phyloP scores from a whole-genome alignment of 345 rosid genomes.

The Populus ilicifolia region DNA sequence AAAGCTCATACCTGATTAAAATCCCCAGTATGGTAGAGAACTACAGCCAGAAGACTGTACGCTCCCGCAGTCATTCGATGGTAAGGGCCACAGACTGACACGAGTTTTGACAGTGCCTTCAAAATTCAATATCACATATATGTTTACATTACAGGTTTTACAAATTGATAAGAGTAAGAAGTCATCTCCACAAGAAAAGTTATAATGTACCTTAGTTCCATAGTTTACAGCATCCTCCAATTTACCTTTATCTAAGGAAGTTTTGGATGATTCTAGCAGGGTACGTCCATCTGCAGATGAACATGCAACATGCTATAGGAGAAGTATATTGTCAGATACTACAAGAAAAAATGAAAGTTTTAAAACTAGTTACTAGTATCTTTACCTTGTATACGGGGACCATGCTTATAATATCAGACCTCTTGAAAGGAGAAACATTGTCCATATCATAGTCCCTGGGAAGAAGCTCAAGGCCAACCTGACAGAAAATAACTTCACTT shows the following conservation, averaged over 20 bases:
- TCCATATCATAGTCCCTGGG: slow-evolving; percentile 35
- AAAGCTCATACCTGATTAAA: slow-evolving; percentile 53
- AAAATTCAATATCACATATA: slow-evolving; percentile 24
- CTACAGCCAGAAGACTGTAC: slow-evolving; percentile 36
- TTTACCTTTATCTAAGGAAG: slow-evolving; percentile 34
- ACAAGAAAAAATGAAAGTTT: not conserved
- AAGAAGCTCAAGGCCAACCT: slow-evolving; percentile 38
- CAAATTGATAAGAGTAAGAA: slow-evolving; percentile 1
- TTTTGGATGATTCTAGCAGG: slow-evolving; percentile 30
- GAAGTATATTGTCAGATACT: slow-evolving; percentile 18
- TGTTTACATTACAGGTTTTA: slow-evolving; percentile 4
- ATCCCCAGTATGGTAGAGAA: slow-evolving; percentile 35
- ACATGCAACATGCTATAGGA: slow-evolving; percentile 34
- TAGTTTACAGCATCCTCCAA: slow-evolving; percentile 36
- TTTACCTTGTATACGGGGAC: slow-evolving; percentile 31
- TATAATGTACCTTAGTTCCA: slow-evolving; percentile 27
- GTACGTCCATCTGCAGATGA: slow-evolving; percentile 39
- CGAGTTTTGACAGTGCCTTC: slow-evolving; percentile 36
- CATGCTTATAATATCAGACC: slow-evolving; percentile 32
- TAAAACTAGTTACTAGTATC: not conserved
- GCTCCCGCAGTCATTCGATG: slow-evolving; percentile 40
- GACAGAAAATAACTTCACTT: slow-evolving; percentile 28
- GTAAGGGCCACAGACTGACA: slow-evolving; percentile 36
- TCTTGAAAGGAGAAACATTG: slow-evolving; percentile 25
- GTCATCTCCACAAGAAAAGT: slow-evolving; percentile 5